Percentiles rank a stretch among this genome's conserved stretches.
phyloP scores from a whole-genome alignment of 805 yeast genomes.

The Kurtzmaniella fragi region DNA sequence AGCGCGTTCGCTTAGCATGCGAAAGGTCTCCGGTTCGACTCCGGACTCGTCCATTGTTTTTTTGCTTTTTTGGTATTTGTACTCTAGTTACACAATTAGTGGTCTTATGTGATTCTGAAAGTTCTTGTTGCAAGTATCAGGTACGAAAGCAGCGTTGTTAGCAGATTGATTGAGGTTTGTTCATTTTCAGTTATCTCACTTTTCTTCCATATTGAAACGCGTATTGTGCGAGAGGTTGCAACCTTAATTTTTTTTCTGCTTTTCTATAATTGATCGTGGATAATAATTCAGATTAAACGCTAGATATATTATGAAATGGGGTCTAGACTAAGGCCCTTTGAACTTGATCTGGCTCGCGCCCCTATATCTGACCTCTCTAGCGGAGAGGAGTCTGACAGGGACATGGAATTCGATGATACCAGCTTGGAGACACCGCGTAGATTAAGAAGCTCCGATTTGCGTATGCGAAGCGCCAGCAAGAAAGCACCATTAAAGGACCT shows the following conservation, averaged over 20 bases:
- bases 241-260: not conserved
- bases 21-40: constrained; percentile 46
- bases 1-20: too few species aligned
- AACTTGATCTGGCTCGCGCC: too few species aligned
- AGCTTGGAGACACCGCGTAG: constrained; percentile 22
- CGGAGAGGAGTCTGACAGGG: constrained; percentile 8
- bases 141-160: too few species aligned
- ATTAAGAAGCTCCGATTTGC: not conserved
- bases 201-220: constrained; percentile 4
- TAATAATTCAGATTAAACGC: constrained; percentile 1
- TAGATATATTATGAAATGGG: not conserved
- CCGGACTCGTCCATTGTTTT: constrained; percentile 35
- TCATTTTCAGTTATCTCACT: too few species aligned
- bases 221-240: not conserved
- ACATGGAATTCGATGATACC: constrained; percentile 28
- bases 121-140: too few species aligned
- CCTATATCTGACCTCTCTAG: too few species aligned
- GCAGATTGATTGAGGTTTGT: too few species aligned
- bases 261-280: not conserved
- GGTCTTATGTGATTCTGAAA: too few species aligned
- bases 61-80: constrained; percentile 3
- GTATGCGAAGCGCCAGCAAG: not conserved
- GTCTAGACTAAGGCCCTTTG: not conserved
- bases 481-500: not conserved
- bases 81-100: too few species aligned